Percentiles rank a stretch among this genome's conserved stretches.
These are phyloP conservation scores for Lipomyces yamanashiensis DNA, from an alignment of 805 yeast genomes.

Conservation along the genomic window DNA sequence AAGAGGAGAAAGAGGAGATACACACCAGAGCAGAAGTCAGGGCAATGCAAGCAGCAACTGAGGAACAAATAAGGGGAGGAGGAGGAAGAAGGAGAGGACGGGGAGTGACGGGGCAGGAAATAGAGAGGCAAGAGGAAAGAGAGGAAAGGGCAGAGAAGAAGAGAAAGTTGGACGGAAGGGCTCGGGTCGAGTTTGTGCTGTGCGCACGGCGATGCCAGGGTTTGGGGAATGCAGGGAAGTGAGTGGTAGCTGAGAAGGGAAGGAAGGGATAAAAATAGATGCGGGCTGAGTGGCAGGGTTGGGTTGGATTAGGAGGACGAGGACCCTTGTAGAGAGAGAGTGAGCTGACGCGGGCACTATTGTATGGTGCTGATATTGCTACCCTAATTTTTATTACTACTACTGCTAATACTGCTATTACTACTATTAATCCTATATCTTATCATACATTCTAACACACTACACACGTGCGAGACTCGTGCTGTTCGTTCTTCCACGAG, in stretches of 20 bases:
- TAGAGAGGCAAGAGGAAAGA: neutral
- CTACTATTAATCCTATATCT: too few species aligned
- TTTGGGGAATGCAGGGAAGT: neutral
- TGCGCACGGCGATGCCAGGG: slow-evolving; percentile 17
- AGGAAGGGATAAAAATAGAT: neutral
- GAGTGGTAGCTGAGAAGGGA: too few species aligned
- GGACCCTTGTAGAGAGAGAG: too few species aligned
- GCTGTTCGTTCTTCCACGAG: slow-evolving; percentile 5
- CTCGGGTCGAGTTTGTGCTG: slow-evolving; percentile 10
- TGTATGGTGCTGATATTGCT: too few species aligned
- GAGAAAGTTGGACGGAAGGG: slow-evolving; percentile 6
- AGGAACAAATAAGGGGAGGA: neutral
- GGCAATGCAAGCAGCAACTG: neutral
- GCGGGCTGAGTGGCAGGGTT: neutral
- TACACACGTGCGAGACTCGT: neutral
- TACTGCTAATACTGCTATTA: too few species aligned
- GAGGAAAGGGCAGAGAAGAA: slow-evolving; percentile 13
- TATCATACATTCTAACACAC: neutral
- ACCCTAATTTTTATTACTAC: too few species aligned
- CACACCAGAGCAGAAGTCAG: neutral
- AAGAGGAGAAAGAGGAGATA: neutral
- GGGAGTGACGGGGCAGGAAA: neutral
- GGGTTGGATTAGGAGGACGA: neutral
- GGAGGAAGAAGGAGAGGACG: neutral
- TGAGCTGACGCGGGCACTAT: too few species aligned